Evolutionary conservation across 306 rosid species (phyloP), one percentile per base, ranked within the genome.

Genomic region (Begonia peltatifolia): DNA sequence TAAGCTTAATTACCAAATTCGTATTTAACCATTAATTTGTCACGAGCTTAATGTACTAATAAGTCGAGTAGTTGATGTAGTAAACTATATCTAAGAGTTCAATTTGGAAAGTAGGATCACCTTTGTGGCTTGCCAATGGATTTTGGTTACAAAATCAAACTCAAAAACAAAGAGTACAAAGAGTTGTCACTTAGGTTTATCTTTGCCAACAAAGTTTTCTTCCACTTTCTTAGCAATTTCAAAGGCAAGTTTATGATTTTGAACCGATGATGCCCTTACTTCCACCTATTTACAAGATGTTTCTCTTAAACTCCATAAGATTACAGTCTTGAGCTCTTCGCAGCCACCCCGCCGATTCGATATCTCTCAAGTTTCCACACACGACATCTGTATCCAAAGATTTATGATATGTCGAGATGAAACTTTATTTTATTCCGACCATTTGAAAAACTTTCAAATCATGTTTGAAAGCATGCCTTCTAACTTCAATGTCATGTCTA

Each of bases 221-320:
- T 66, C 95, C 87, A 53, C 97, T 90, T 68, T 90, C 97, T 15
- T 76, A 71, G 85, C 72, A 50, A 85, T 85, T 66, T 90, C 95
- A 36, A 74, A 80, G 55, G 97, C 97, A 63, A 90, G 82, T 68
- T 76, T 90, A 74, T 78, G 83, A 73, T 85, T 85, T 64, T 83
- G 95, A 35, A 80, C 73, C 18, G 95, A 90, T 50, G 85, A 42
- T 64, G 87, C 74, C 48, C 97, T 94, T 9, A 94, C 95, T 46
- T 85, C 95, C 62, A 90, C 53, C 68, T 80, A 90, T 74, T 80
- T 85, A 58, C 80, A 72, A 43, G 97, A 90, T 54, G 89, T n/a
- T n/a, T 75, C 69, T 66, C 97, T 85, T 52, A 90, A 74, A 76
- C 95, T 85, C 97, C 97, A 90, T 10, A 80, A 64, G 94, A 90